phyloP scores from a whole-genome alignment of 768 basidiomycete genomes.

The Kwoniella mangroviensis region DNA sequence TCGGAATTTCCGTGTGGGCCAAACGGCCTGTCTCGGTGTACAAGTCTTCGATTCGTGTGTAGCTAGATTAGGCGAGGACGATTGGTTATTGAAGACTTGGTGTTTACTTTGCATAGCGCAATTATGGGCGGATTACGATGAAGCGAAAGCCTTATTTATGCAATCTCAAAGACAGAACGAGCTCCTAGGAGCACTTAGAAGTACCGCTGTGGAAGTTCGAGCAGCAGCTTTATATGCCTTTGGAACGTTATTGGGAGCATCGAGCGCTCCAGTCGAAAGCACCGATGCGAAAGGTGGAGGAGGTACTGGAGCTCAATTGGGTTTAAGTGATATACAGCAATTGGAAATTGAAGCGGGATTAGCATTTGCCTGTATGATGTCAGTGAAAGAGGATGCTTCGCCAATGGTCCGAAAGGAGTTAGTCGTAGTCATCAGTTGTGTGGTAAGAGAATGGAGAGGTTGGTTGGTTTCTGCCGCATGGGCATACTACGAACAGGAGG shows the following conservation, averaged over 20 bases:
- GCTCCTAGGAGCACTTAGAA: slow-evolving; percentile 75
- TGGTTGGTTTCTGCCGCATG: slow-evolving; percentile 96
- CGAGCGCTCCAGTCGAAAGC: slow-evolving; percentile 63
- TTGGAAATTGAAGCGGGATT: slow-evolving; percentile 80
- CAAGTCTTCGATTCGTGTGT: slow-evolving; percentile 86
- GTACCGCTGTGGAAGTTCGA: slow-evolving; percentile 90
- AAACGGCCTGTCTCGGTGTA: slow-evolving; percentile 74
- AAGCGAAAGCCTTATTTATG: slow-evolving; percentile 82
- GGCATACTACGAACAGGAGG: slow-evolving; percentile 92
- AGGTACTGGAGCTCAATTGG: slow-evolving; percentile 72
- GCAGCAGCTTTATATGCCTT: slow-evolving; percentile 88
- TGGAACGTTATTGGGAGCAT: slow-evolving; percentile 90
- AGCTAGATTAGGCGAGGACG: slow-evolving; percentile 79
- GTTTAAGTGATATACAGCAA: slow-evolving; percentile 59
- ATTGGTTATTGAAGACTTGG: slow-evolving; percentile 95
- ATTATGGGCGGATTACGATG: slow-evolving; percentile 90
- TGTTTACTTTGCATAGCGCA: slow-evolving; percentile 88
- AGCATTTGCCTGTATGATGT: slow-evolving; percentile 83
- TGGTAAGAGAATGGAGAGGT: slow-evolving; percentile 95
- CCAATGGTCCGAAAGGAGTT: slow-evolving; percentile 97
- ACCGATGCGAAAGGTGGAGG: slow-evolving; percentile 75
- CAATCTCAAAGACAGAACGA: slow-evolving; percentile 75
- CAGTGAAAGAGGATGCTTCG: slow-evolving; percentile 89
- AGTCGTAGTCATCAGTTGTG: slow-evolving; percentile 83
- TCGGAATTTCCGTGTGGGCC: slow-evolving; percentile 85